A percentile compares a stretch with the other conserved stretches of the same genome.
Conservation (phyloP, 352 stramenopile genomes). For the Globisporangium alternatum region DNA sequence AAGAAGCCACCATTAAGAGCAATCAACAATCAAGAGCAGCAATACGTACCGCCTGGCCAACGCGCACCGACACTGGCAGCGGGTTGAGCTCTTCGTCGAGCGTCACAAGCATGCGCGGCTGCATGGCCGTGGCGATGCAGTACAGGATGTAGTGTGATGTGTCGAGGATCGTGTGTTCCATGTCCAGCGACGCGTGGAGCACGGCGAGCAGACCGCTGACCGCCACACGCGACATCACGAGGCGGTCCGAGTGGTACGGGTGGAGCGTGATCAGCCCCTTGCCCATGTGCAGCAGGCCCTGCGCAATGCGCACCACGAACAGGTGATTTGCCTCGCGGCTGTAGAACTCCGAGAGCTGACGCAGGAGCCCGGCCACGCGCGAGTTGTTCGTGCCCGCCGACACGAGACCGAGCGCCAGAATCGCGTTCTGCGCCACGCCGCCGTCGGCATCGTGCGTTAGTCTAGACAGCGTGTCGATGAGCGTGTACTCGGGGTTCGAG, state of each 20-base stretch:
- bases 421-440: constrained; percentile 96
- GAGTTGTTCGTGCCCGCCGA: constrained; percentile 99
- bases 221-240: constrained; percentile 87
- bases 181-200: constrained; percentile 95
- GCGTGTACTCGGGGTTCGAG: constrained; percentile 96
- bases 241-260: constrained; percentile 97
- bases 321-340: constrained; percentile 96
- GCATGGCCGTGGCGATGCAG: constrained; percentile 97
- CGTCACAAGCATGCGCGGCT: constrained; percentile 98
- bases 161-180: constrained; percentile 98
- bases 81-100: constrained; percentile 96
- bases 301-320: constrained; percentile 98
- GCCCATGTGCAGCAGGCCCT: constrained; percentile 98
- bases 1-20: not conserved
- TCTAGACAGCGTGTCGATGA: constrained; percentile 96
- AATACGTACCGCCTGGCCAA: constrained; percentile 93
- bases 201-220: constrained; percentile 95
- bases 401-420: constrained; percentile 95
- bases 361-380: constrained; percentile 96
- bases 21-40: constrained; percentile 2
- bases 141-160: constrained; percentile 99
- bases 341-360: constrained; percentile 98
- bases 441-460: constrained; percentile 98
- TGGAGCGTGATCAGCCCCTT: constrained; percentile 98
- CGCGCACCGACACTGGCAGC: constrained; percentile 96